Evolutionary conservation across 106 monocot genomes (phyloP), one percentile per base, ranked within the genome.

Genomic region (Phalaenopsis equestris): DNA sequence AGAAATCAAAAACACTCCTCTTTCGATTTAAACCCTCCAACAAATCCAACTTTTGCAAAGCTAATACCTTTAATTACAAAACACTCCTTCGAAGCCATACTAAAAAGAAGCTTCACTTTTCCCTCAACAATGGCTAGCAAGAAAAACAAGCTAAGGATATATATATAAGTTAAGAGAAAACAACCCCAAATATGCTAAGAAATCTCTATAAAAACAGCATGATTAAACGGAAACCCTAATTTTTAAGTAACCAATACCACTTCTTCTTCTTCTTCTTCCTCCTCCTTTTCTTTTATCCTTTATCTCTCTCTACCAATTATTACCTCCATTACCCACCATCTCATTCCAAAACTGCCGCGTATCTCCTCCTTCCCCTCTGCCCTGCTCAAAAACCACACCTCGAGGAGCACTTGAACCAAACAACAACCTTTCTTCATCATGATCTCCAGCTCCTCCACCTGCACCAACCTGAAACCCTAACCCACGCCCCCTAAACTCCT

Each of bases 311-410:
- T 80, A 84, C 80, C 85, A 80, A 43, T 64, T 49, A 43, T 55
- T 49, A 23, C 76, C 82, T 41, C 86, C 87, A 55, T 86, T 84
- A 39, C 90, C 90, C 23, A 90, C 80, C 85, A 90, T 86, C 2
- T 81, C 82, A 80, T 91, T 91, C 90, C 93, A 90, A 84, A 85
- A 90, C 61, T 82, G 86, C 67, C 84, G 86, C 77, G 84, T 70
- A 56, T 84, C 86, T 15, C 88, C 85, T 41, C 79, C 81, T 16
- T 84, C 87, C 41, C 76, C 82, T 79, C 84, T 82, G 68, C 21
- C 82, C 76, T 84, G 84, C 21, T 87, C 82, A 9, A 87, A 83
- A 36, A 83, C 42, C 56, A 56, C 75, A 56, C 42, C 79, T 36
- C 14, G 77, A 61, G 23, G 72, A 52, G 49, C 49, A 17, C 83